phyloP scores from a whole-genome alignment of 192 early-diverging fungal species.

The Coemansia asiatica region DNA sequence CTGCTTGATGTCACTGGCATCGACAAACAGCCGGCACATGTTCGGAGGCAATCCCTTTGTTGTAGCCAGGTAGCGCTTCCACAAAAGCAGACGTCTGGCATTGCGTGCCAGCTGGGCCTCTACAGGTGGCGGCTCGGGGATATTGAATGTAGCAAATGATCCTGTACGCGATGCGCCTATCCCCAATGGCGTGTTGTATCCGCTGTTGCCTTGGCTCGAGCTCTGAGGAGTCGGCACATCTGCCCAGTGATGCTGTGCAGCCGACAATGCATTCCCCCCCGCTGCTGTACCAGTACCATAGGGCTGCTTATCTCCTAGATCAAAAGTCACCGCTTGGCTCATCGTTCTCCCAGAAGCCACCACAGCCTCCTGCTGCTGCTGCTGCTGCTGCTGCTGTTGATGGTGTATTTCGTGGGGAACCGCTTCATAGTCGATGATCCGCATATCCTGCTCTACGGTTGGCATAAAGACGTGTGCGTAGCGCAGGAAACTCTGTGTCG shows the following conservation, averaged over 20 bases:
- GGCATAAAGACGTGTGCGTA: constrained; percentile 40
- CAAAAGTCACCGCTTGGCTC: constrained; percentile 9
- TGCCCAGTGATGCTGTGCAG: neutral
- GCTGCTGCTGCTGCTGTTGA: constrained; percentile 11
- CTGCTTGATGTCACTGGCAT: constrained; percentile 44
- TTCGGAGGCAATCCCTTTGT: constrained; percentile 31
- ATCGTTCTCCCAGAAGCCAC: neutral
- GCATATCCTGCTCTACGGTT: constrained; percentile 33
- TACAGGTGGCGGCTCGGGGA: constrained; percentile 49
- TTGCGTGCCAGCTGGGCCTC: constrained; percentile 46
- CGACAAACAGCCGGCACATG: constrained; percentile 50
- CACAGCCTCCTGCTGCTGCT: neutral
- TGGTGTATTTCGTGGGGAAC: constrained; percentile 13
- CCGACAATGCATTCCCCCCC: neutral
- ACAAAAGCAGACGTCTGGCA: constrained; percentile 33
- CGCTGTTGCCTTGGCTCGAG: constrained; percentile 7
- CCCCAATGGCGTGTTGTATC: constrained; percentile 6
- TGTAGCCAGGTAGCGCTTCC: constrained; percentile 31
- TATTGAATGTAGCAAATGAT: constrained; percentile 31
- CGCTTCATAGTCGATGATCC: constrained; percentile 50
- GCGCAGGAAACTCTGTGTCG: constrained; percentile 38
- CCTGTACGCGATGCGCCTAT: neutral
- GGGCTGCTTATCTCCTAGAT: neutral
- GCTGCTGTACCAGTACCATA: neutral
- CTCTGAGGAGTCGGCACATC: neutral